Evolutionary conservation across 2,329 filamentous ascomycete genomes (phyloP), one percentile per base, ranked within the genome.

Genomic region (Acrocalymma vagum): DNA sequence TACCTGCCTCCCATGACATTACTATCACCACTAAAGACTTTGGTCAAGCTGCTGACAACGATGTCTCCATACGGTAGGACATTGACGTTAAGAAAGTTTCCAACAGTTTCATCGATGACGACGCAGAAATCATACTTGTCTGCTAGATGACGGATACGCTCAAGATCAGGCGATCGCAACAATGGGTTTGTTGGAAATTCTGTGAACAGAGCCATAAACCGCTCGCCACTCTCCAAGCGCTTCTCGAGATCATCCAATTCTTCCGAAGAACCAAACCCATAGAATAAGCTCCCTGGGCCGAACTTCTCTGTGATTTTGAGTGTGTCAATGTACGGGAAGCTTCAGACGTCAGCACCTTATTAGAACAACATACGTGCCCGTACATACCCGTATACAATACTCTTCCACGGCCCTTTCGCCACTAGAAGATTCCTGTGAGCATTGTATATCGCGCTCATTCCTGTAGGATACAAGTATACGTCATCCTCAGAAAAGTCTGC

Each of bases 361-460:
- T 33, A 15, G n/a, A n/a, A n/a, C n/a, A n/a, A 16, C 2, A 21
- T 11, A n/a, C 9, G 4, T 21, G 22, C 17, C 11, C 6, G 23
- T n/a, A 28, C 62, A 36, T 58, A 74, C 69, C 94, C 94, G 62
- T 90, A 96, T 61, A 87, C 92, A 63, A 99, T 84, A 67, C 90
- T 95, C 70, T 89, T 88, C 45, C 82, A 64, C n/a, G 55, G 43
- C 3, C 84, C 84, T 24, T 85, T 82, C 1, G 83, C 78, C 35
- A 77, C 74, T 48, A 93, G 74, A 34, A 96, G 75, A 28, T 82
- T 83, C 32, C 87, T 84, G 65, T 99, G 94, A 0, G 88, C 81
- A 56, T 90, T 90, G 74, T 90, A 99, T 29, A 99, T 96, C 35
- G 93, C 85, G 62, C 90, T 96, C 92, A 99, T 99, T 24, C 94